Percentiles rank a stretch among this genome's conserved stretches.
Evolutionary conservation across 441 rosid genomes (phyloP).

Genomic region (Capsella rubella): DNA sequence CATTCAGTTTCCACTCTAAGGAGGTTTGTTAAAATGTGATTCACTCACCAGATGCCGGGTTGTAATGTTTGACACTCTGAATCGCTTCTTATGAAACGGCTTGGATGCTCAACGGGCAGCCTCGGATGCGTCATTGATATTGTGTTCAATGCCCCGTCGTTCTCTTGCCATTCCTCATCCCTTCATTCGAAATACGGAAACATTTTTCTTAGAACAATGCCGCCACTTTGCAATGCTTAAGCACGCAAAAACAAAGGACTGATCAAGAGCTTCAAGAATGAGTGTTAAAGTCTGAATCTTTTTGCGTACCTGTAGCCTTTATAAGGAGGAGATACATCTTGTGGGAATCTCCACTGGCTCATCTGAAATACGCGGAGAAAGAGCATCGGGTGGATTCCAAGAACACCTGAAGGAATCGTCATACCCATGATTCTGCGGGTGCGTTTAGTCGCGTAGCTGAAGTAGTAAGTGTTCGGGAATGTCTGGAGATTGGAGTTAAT

Average conservation of each 20-base stretch:
- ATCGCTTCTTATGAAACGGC: constrained; percentile 59
- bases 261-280: constrained; percentile 23
- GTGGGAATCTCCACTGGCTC: constrained; percentile 83
- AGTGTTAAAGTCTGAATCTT: constrained; percentile 10
- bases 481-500: constrained; percentile 74
- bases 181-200: constrained; percentile 45
- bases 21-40: not conserved
- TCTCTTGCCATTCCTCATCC: constrained; percentile 97
- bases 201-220: not conserved
- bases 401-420: constrained; percentile 80
- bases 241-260: not conserved
- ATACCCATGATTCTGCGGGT: constrained; percentile 72
- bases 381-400: constrained; percentile 87
- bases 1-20: not conserved
- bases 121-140: constrained; percentile 96
- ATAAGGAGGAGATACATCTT: constrained; percentile 71
- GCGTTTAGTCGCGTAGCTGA: constrained; percentile 89
- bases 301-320: constrained; percentile 85
- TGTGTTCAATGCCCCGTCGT: constrained; percentile 95
- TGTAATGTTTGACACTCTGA: constrained; percentile 69
- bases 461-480: constrained; percentile 81
- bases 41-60: constrained; percentile 88
- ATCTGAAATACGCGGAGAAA: constrained; percentile 89
- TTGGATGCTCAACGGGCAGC: constrained; percentile 80
- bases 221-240: constrained; percentile 4